These are phyloP conservation scores for Rhododendron molle DNA, from an alignment of 148 eudicot species.

Conservation along the genomic window DNA sequence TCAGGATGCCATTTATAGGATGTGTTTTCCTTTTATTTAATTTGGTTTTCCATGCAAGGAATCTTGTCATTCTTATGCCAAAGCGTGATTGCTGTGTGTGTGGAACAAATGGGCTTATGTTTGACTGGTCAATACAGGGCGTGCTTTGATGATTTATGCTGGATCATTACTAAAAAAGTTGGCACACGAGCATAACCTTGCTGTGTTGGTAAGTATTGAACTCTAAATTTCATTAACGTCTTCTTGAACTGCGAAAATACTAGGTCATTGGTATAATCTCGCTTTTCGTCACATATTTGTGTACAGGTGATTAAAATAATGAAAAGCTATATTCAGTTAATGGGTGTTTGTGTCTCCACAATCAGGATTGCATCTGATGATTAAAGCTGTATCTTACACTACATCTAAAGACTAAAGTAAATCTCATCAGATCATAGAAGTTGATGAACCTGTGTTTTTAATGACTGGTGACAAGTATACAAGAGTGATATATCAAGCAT, in stretches of 20 bases:
- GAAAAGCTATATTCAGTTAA: background rate
- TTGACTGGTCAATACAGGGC: constrained; percentile 47
- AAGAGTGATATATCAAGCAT: background rate
- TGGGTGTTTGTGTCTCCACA: background rate
- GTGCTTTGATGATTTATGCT: constrained; percentile 72
- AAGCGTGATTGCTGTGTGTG: background rate
- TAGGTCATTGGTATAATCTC: background rate
- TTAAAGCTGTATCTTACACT: background rate
- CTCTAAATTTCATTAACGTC: background rate
- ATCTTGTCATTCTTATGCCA: background rate
- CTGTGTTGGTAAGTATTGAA: constrained; percentile 55
- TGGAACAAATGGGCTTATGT: constrained; percentile 11
- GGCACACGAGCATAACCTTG: constrained; percentile 61
- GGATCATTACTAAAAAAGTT: constrained; percentile 77
- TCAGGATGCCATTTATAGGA: background rate
- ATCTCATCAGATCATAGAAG: background rate
- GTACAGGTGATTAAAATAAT: background rate
- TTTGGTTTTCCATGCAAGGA: background rate
- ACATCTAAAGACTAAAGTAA: background rate
- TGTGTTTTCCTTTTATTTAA: background rate
- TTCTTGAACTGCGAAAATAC: background rate
- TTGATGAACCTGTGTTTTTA: background rate
- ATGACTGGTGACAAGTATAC: background rate
- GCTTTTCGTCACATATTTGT: background rate
- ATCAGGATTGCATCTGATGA: background rate